phyloP scores from a whole-genome alignment of 2,329 filamentous ascomycete species.

The Aureobasidium sp. region DNA sequence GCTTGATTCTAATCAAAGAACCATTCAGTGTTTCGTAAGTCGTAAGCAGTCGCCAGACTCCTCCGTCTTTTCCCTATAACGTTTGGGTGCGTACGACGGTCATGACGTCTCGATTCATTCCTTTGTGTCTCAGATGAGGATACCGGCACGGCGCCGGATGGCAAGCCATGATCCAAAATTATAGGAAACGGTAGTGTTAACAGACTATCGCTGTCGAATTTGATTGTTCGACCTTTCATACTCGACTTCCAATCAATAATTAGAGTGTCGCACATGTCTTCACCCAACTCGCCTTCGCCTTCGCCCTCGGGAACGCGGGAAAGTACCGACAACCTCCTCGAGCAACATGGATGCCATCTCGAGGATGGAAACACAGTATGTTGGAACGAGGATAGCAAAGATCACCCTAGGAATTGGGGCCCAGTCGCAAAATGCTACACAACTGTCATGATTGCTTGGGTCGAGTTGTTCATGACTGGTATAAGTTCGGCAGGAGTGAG shows the following conservation, averaged over 20 bases:
- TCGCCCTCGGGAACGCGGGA: neutral
- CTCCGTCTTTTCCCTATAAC: neutral
- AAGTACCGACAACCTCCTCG: conserved; percentile 3
- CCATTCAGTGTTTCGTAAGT: neutral
- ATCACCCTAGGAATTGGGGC: conserved; percentile 16
- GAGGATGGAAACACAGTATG: conserved; percentile 13
- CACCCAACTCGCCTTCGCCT: neutral
- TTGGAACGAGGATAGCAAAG: conserved; percentile 14
- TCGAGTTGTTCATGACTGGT: conserved; percentile 17
- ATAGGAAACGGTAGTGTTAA: neutral
- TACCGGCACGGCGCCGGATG: neutral
- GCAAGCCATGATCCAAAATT: neutral
- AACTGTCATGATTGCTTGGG: conserved; percentile 13
- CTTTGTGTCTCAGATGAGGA: neutral
- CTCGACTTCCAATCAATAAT: neutral
- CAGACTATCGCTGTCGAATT: neutral
- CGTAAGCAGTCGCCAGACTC: neutral
- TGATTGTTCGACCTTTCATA: neutral
- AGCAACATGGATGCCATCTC: conserved; percentile 13
- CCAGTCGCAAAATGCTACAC: conserved; percentile 14
- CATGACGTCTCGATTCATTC: neutral
- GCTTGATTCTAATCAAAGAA: neutral
- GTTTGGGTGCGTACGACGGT: neutral
- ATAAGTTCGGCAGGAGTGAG: conserved; percentile 16
- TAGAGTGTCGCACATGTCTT: neutral